These are phyloP conservation scores for Symbiodinium pilosum DNA, from an alignment of 73 alveolate species.

Conservation along the genomic window DNA sequence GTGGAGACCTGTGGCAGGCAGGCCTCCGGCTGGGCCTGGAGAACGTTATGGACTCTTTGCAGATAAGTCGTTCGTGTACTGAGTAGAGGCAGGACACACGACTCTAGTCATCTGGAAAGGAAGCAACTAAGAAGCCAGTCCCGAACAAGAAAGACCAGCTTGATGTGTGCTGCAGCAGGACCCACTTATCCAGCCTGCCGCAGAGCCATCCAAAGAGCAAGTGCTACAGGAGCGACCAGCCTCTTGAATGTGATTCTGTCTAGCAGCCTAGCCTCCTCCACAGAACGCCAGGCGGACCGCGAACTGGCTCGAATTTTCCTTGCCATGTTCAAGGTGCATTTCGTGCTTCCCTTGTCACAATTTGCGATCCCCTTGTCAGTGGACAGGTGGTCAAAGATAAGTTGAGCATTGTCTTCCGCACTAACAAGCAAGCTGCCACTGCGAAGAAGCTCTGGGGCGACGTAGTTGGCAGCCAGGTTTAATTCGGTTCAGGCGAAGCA, in stretches of 20 bases:
- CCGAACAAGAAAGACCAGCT: no score
- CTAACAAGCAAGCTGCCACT: conserved; percentile 57
- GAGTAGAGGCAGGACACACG: neutral
- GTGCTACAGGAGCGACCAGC: conserved; percentile 42
- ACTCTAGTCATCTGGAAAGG: no score
- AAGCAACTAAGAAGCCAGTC: no score
- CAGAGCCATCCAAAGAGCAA: conserved; percentile 46
- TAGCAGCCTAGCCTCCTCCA: neutral
- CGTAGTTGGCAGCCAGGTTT: conserved; percentile 7
- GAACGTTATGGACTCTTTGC: conserved; percentile 45
- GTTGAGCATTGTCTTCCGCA: conserved; percentile 77
- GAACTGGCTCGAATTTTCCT: conserved; percentile 62
- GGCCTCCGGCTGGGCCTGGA: conserved; percentile 71
- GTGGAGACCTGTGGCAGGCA: neutral
- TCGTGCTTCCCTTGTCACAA: neutral
- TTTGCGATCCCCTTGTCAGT: neutral
- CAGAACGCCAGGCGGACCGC: conserved; percentile 40
- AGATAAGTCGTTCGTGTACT: no score
- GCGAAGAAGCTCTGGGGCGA: conserved; percentile 78
- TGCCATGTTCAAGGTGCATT: conserved; percentile 65
- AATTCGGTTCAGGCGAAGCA: no score
- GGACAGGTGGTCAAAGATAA: conserved; percentile 44
- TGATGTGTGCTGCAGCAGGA: conserved; percentile 38
- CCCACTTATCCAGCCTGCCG: conserved; percentile 40
- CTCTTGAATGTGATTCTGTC: no score